Evolutionary conservation across 441 rosid genomes (phyloP), one percentile per base, ranked within the genome.

Genomic region (Melastoma candidum): DNA sequence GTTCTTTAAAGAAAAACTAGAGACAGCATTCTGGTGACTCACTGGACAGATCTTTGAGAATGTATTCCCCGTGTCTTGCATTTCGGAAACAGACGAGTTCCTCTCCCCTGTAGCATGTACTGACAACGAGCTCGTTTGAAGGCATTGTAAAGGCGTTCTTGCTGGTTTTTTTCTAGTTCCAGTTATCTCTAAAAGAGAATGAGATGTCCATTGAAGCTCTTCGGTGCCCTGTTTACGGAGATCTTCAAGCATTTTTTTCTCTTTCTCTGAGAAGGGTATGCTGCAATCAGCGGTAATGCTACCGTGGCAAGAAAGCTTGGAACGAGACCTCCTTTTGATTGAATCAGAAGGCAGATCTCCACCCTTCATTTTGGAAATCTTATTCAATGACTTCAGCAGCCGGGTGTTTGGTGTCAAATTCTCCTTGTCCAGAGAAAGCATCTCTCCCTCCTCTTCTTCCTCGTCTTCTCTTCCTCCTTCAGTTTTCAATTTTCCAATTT

Each of bases 391-490:
- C 63, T 66, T 75, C 47, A 69, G 55, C 62, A 67, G 46, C 60
- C 61, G 80, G 53, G 73, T 61, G 46, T 72, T 75, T 63, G 94
- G 90, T n/a, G 77, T 71, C 68, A 72, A 64, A 65, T 87, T 90
- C 80, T 90, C 98, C 73, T 78, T 90, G 63, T 82, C 81, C 57
- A 85, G 90, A 54, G 80, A 80, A 53, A 72, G 74, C 14, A 66
- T 61, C 60, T 36, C 41, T 36, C 8, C 41, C 41, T 83, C 95
- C 65, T 83, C 78, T 64, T 78, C 85, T 43, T 49, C 67, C 32
- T 60, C 71, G 22, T 17, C 22, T 17, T 17, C 22, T 17, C 22
- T 17, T 36, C 41, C 8, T 4, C 41, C 41, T 36, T 9, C 41
- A 36, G 8, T 36, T 36, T 36, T 36, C 41, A 36, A 4, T 36